Evolutionary conservation across 768 basidiomycete genomes (phyloP).

Genomic region (Megacollybia marginata): DNA sequence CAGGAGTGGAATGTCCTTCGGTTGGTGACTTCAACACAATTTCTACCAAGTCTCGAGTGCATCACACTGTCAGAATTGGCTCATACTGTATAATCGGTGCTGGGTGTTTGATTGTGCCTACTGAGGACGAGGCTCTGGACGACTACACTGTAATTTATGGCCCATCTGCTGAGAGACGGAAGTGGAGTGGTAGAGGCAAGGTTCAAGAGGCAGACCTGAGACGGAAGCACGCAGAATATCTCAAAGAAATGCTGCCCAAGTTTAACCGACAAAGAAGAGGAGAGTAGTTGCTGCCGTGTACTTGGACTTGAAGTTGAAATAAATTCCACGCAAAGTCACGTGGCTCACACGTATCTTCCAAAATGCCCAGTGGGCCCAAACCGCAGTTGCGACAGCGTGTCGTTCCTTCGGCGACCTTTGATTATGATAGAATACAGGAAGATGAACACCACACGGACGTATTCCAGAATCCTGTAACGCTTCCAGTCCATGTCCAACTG

Average conservation of each 20-base stretch:
- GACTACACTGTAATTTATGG: conserved; percentile 86
- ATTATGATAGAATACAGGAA: conserved; percentile 33
- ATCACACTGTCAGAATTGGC: conserved; percentile 73
- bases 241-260: conserved; percentile 87
- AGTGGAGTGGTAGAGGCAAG: conserved; percentile 82
- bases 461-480: conserved; percentile 41
- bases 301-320: neutral
- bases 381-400: conserved; percentile 9
- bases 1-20: conserved; percentile 81
- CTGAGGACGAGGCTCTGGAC: conserved; percentile 69
- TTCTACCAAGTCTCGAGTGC: conserved; percentile 74
- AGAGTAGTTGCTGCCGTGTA: conserved; percentile 17
- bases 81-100: conserved; percentile 82
- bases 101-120: conserved; percentile 70
- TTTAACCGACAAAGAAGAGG: conserved; percentile 70
- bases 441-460: conserved; percentile 46
- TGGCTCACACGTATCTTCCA: neutral
- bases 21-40: conserved; percentile 86
- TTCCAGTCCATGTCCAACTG: conserved; percentile 5
- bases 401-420: conserved; percentile 5
- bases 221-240: conserved; percentile 85
- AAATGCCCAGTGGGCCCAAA: conserved; percentile 2
- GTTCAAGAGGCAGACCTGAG: conserved; percentile 79
- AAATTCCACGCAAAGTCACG: neutral
- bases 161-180: conserved; percentile 60